A percentile compares a stretch with the other conserved stretches of the same genome.
Evolutionary conservation across 2,329 filamentous ascomycete genomes (phyloP).

Genomic region (Diplodia mutila): DNA sequence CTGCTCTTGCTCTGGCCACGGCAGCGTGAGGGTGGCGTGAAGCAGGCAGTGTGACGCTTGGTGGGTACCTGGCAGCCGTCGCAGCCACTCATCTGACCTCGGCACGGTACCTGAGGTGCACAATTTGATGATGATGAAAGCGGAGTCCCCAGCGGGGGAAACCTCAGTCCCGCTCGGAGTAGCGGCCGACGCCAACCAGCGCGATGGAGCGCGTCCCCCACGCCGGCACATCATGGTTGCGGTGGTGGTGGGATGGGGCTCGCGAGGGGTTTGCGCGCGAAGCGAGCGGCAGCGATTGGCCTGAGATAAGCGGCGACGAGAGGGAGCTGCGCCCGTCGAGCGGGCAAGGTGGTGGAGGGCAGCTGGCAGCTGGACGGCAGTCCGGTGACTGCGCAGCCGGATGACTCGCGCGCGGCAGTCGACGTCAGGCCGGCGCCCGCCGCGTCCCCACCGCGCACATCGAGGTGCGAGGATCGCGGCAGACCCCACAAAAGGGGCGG

Average conservation of each 20-base stretch:
- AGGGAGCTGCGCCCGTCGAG: neutral
- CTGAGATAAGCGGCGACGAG: neutral
- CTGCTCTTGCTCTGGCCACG: conserved; percentile 11
- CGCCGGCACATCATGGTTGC: conserved; percentile 3
- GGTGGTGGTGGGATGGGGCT: neutral
- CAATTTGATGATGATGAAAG: conserved; percentile 1
- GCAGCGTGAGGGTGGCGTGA: conserved; percentile 22
- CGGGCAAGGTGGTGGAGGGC: neutral
- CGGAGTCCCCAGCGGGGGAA: conserved; percentile 20
- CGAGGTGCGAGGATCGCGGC: conserved; percentile 21
- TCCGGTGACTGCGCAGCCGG: neutral
- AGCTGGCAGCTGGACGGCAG: neutral
- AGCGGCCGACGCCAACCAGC: conserved; percentile 8
- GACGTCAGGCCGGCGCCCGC: conserved; percentile 6
- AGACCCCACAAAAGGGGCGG: conserved; percentile 11
- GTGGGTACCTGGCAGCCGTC: conserved; percentile 19
- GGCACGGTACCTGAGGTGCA: conserved; percentile 2
- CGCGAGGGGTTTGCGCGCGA: conserved; percentile 6
- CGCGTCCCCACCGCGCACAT: conserved; percentile 11
- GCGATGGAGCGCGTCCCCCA: neutral
- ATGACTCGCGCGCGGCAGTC: conserved; percentile 7
- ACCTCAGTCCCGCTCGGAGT: conserved; percentile 2
- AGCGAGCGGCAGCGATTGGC: conserved; percentile 13
- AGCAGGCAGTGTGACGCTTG: conserved; percentile 7
- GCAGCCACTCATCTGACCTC: conserved; percentile 19